phyloP scores from a whole-genome alignment of 2,329 filamentous ascomycete genomes.

The Thelonectria discophora region DNA sequence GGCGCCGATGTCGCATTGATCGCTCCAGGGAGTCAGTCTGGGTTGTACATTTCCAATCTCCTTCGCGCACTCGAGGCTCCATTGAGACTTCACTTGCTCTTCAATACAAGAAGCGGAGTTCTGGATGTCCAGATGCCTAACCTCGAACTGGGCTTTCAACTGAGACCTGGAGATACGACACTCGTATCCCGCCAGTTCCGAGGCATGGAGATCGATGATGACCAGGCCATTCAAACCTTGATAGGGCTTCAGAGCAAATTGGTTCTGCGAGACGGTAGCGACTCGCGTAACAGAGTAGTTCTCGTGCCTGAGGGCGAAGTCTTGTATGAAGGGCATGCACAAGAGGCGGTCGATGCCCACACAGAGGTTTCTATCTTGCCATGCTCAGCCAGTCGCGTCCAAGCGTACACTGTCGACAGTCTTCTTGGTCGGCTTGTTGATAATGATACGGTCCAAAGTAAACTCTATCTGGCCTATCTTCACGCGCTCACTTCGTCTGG shows the following conservation, averaged over 20 bases:
- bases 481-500: constrained; percentile 64
- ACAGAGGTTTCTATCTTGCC: too few relatives aligned
- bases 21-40: too few relatives aligned
- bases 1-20: too few relatives aligned
- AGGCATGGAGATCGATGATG: constrained; percentile 25
- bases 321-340: too few relatives aligned
- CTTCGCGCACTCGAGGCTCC: too few relatives aligned
- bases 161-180: neutral
- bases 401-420: neutral
- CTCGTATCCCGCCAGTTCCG: constrained; percentile 30
- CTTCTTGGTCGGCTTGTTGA: neutral
- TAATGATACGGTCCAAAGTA: constrained; percentile 58
- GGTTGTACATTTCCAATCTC: too few relatives aligned
- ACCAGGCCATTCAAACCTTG: constrained; percentile 28
- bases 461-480: constrained; percentile 59
- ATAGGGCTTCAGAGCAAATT: constrained; percentile 47
- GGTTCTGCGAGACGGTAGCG: constrained; percentile 46
- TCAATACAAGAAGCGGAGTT: neutral
- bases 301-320: too few relatives aligned
- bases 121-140: constrained; percentile 37
- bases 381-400: neutral
- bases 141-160: constrained; percentile 20
- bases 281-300: too few relatives aligned
- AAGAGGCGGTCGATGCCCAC: too few relatives aligned
- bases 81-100: too few relatives aligned